Percentiles rank a stretch among this genome's conserved stretches.
These are phyloP conservation scores for Kwoniella heveanensis DNA, from an alignment of 768 basidiomycete species.

Conservation along the genomic window DNA sequence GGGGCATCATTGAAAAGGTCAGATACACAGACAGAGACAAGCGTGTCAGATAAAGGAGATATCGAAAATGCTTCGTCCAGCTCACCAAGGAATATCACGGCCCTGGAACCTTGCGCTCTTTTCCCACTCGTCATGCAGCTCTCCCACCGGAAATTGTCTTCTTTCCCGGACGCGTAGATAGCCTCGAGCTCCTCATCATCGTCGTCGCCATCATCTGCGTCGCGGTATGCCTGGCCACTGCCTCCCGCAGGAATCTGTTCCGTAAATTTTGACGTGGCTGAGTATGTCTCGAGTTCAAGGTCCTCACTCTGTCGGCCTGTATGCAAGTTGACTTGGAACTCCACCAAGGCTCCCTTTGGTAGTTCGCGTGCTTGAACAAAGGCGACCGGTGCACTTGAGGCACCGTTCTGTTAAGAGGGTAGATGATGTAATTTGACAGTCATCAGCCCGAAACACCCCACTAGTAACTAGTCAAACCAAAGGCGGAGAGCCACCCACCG, in stretches of 20 bases:
- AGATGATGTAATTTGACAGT: no score
- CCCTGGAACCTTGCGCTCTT: slow-evolving; percentile 21
- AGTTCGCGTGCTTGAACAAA: slow-evolving; percentile 53
- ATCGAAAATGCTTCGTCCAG: slow-evolving; percentile 16
- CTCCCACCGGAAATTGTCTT: slow-evolving; percentile 29
- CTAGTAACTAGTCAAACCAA: no score
- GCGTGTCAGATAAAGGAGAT: no score
- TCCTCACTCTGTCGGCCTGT: slow-evolving; percentile 38
- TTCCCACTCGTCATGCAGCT: slow-evolving; percentile 15
- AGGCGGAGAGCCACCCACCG: no score
- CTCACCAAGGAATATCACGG: slow-evolving; percentile 19
- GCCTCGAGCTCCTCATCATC: slow-evolving; percentile 37
- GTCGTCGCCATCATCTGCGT: slow-evolving; percentile 33
- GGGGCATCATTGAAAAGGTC: no score
- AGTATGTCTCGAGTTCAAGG: background rate
- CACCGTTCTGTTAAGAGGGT: slow-evolving; percentile 43
- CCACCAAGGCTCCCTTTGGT: slow-evolving; percentile 56
- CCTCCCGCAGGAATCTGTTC: no score
- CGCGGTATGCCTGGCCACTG: slow-evolving; percentile 6
- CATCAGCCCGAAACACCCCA: no score
- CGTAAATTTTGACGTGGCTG: no score
- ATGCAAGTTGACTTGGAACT: slow-evolving; percentile 58
- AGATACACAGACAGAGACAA: no score
- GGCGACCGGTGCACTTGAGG: slow-evolving; percentile 37
- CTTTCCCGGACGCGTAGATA: slow-evolving; percentile 9